These are phyloP conservation scores for Tulasnella sp. DNA, from an alignment of 768 basidiomycete genomes.

Conservation along the genomic window DNA sequence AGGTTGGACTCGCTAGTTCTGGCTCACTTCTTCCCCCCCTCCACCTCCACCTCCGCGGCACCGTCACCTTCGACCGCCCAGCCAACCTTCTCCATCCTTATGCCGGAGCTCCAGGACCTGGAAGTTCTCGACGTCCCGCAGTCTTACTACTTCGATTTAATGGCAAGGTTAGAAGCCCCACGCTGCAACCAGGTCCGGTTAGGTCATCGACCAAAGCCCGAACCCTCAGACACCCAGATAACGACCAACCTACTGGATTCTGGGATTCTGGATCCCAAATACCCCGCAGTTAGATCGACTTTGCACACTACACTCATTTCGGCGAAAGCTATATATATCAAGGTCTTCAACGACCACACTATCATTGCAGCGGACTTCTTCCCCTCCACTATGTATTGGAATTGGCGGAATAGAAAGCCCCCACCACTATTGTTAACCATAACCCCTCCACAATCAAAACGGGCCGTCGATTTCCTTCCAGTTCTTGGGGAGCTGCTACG, in stretches of 20 bases:
- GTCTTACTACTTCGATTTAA: neutral
- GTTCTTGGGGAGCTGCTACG: too few species aligned
- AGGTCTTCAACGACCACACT: neutral
- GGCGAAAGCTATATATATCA: too few species aligned
- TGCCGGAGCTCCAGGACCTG: neutral
- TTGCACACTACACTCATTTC: too few species aligned
- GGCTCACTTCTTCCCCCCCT: neutral
- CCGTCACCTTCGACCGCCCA: neutral
- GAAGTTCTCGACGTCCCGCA: neutral
- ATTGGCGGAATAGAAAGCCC: too few species aligned
- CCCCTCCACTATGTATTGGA: too few species aligned
- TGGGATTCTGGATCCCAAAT: too few species aligned
- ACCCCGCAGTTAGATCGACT: too few species aligned
- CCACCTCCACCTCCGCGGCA: neutral
- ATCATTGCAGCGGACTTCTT: neutral
- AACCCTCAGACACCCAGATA: neutral
- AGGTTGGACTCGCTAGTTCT: neutral
- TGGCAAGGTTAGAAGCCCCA: neutral
- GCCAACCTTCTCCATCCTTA: neutral
- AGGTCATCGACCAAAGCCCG: neutral
- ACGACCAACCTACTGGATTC: neutral
- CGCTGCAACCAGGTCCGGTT: neutral
- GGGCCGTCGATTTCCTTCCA: too few species aligned
- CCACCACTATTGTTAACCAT: too few species aligned
- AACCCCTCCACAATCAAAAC: too few species aligned